Percentiles rank a stretch among this genome's conserved stretches.
Evolutionary conservation across 176 grass and related monocot species (phyloP).

Genomic region (Thalia dealbata): DNA sequence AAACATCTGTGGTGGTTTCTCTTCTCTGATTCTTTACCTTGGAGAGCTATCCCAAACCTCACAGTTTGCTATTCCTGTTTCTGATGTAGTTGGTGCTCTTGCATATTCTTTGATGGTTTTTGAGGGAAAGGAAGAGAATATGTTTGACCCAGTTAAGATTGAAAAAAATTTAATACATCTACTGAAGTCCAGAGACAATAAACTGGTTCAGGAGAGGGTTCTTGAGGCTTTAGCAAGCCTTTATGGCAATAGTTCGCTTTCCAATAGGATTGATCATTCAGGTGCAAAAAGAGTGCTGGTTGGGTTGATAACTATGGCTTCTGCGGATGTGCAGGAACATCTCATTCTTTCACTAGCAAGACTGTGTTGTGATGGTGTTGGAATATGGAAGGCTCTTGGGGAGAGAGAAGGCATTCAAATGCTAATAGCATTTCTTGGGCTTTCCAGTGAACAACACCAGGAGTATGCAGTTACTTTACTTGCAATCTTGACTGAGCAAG

Average conservation of each 20-base stretch:
- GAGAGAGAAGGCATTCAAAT: constrained; percentile 90
- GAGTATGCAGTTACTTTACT: constrained; percentile 88
- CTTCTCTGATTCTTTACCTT: constrained; percentile 75
- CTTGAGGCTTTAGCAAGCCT: constrained; percentile 91
- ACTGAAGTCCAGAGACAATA: constrained; percentile 53
- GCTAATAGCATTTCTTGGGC: constrained; percentile 85
- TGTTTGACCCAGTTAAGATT: constrained; percentile 68
- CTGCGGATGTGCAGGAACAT: constrained; percentile 68
- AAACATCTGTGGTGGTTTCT: constrained; percentile 86
- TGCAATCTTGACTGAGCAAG: constrained; percentile 77
- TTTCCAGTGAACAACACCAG: constrained; percentile 91
- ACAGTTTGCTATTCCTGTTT: constrained; percentile 33
- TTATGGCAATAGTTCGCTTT: constrained; percentile 56
- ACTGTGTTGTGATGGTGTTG: constrained; percentile 52
- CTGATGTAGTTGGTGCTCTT: constrained; percentile 88
- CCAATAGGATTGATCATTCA: constrained; percentile 48
- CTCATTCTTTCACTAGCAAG: constrained; percentile 54
- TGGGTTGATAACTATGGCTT: constrained; percentile 78
- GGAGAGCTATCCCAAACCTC: constrained; percentile 62
- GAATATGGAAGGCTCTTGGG: constrained; percentile 80
- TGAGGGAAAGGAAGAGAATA: constrained; percentile 57
- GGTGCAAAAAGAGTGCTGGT: constrained; percentile 72
- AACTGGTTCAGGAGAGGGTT: constrained; percentile 71
- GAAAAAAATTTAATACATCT: constrained; percentile 66
- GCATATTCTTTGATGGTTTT: constrained; percentile 92